Base-by-base conservation (phyloP, 306 rosid species). In the Datisca glomerata region DNA sequence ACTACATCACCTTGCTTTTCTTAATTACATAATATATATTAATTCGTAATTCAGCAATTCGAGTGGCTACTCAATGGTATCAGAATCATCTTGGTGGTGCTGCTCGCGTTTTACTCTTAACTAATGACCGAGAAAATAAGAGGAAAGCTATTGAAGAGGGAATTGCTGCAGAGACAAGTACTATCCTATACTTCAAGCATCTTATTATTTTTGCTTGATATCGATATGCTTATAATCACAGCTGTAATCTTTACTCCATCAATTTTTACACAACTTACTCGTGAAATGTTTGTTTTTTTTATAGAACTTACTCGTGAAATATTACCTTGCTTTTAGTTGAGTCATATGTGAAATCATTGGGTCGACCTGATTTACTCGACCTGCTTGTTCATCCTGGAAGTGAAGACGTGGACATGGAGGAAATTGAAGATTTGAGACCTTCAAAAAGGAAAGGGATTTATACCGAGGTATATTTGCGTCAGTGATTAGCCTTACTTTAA, bases 11-110 rank as follows among this genome's bases (percentile, higher is more conserved):
- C 1, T 8, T 24, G 4, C 10, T 16, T 16, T 45, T 14, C 9
- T 31, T 31, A 31, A 31, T 3, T 8, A 10, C n/a, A 31, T 31
- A n/a, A n/a, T n/a, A n/a, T n/a, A n/a, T n/a, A n/a, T 14, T 51
- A 49, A 49, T 12, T 50, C 27, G 55, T 42, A 15, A 50, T 51
- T 61, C 86, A 89, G 98, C 98, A 24, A 89, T 89, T 32, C 81
- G 98, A 53, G 91, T 80, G 60, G 98, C 95, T 45, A 51, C 95
- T 33, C 93, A 78, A 21, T 89, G 98, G 98, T 89, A 89, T 67
- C 95, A 89, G 68, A 89, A 47, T 39, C 98, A 89, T 66, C 86
- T 89, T 33, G 93, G 95, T 29, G 78, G 64, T 25, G 76, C 75
- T 6, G 71, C 65, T 18, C 67, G 47, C 56, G 79, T 89, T 70